Evolutionary conservation across 2,329 filamentous ascomycete genomes (phyloP).

Genomic region (Ophiostoma piceae): DNA sequence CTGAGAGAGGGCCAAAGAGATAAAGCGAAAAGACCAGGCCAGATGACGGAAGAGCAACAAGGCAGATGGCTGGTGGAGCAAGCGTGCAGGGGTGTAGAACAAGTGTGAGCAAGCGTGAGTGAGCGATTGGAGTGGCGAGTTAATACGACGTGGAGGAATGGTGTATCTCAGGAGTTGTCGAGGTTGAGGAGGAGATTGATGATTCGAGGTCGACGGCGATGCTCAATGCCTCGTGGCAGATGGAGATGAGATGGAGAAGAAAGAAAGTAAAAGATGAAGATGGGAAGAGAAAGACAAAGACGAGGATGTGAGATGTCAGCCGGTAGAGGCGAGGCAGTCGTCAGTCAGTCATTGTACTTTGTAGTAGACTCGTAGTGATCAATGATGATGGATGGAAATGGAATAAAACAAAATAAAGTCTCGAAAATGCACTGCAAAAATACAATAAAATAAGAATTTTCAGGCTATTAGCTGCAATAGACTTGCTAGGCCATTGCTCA

Average conservation of each 20-base stretch:
- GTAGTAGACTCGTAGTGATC: background rate
- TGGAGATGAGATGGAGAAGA: background rate
- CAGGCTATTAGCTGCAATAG: background rate
- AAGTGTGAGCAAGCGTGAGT: background rate
- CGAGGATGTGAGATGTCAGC: background rate
- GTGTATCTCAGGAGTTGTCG: background rate
- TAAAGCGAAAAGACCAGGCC: background rate
- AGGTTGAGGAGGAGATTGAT: too few species aligned
- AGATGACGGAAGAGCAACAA: conserved; percentile 11
- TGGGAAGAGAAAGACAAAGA: background rate
- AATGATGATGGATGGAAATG: background rate
- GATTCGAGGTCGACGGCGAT: background rate
- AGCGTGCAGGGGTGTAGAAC: conserved; percentile 6
- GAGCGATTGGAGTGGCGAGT: background rate
- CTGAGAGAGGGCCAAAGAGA: background rate
- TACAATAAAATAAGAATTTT: conserved; percentile 3
- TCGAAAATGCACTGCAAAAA: background rate
- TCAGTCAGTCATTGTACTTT: background rate
- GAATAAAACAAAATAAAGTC: background rate
- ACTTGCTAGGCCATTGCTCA: background rate
- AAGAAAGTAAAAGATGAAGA: background rate
- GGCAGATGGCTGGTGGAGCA: background rate
- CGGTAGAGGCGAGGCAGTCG: background rate
- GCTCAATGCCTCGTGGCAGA: background rate
- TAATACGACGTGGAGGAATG: background rate